Base-by-base conservation (phyloP, 345 rosid species). In the Kandelia obovata region DNA sequence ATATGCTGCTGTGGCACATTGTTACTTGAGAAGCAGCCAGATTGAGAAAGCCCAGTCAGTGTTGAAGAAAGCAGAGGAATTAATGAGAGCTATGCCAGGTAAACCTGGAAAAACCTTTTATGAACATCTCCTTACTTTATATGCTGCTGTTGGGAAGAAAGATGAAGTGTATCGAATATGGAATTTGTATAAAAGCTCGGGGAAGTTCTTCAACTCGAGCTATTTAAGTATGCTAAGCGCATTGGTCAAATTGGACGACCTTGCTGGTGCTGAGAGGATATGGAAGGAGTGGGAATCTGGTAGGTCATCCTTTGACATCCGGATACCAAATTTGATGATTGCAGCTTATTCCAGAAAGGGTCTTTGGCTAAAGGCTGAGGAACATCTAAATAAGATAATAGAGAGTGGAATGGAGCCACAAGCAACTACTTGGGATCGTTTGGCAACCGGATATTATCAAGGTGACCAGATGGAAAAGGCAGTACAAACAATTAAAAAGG, bases 291-390 rank as follows among this genome's bases (percentile, higher is more conserved):
- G 96, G 96, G 80, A 79, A 69, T 75, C 78, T 57, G 70, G 61
- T 25, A 63, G 66, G n/a, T 17, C 32, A 39, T n/a, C 55, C 4
- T 81, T 76, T 26, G 92, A 88, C 51, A 23, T 23, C 20, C 72
- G 85, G 64, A 72, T 88, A 58, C 85, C 87, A 16, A 79, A 73
- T 53, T n/a, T 75, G 59, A 63, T 88, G 62, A 76, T 90, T 43
- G 70, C 74, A 1, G 82, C 81, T 59, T 88, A 81, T 35, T 78
- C 83, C 75, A 73, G 68, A 76, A 83, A 76, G 58, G 88, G 88
- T 59, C 77, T 79, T 67, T 60, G 79, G 76, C 84, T 69, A 43
- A 88, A 90, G 78, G 96, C 89, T 8, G 91, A 82, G 69, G 78
- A 67, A 51, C 71, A 55, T 67, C 71, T 75, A 28, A 69, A 73